Evolutionary conservation across 2,329 filamentous ascomycete species (phyloP), one percentile per base, ranked within the genome.

Genomic region (Pseudogymnoascus sp.): DNA sequence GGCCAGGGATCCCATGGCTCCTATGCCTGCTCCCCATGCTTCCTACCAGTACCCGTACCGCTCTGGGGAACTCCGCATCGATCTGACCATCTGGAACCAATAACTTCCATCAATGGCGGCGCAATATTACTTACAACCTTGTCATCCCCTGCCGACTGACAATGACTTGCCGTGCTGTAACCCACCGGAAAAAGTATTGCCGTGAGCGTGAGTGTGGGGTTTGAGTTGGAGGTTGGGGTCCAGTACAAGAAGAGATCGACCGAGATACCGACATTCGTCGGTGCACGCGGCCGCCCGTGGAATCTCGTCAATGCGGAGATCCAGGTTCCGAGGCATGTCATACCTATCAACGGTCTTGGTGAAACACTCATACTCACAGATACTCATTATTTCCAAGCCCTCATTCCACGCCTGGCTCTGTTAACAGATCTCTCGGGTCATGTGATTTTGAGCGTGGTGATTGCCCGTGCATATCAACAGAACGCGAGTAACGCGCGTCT

Each of bases 141-240:
- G 47, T 17, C 10, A 26, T 17, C 10, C 47, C 47, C 47, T 54
- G 29, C 10, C 9, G 9, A n/a, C 11, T n/a, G 47, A n/a, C 47
- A 33, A 17, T 17, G 44, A 13, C 29, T 17, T 33, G 29, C 11
- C 29, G 3, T 33, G 29, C 11, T 47, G 3, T 8, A 54, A 33
- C 29, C 47, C 47, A 54, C 47, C 47, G 29, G 47, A 54, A 26
- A 10, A 54, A 54, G 47, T 33, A 54, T 33, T 54, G 47, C 47
- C 47, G 47, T 33, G 29, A 33, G 26, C 47, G 47, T 33, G 29
- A 33, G 9, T 54, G 47, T 54, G 47, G 47, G 47, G 47, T 17
- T 21, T 8, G 15, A 4, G 47, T 50, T 50, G 41, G 24, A 13
- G 41, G 7, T 29, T 50, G 41, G 44, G 41, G 44, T 31, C 13